Conservation (phyloP, 805 yeast species). For the Saturnispora besseyi region DNA sequence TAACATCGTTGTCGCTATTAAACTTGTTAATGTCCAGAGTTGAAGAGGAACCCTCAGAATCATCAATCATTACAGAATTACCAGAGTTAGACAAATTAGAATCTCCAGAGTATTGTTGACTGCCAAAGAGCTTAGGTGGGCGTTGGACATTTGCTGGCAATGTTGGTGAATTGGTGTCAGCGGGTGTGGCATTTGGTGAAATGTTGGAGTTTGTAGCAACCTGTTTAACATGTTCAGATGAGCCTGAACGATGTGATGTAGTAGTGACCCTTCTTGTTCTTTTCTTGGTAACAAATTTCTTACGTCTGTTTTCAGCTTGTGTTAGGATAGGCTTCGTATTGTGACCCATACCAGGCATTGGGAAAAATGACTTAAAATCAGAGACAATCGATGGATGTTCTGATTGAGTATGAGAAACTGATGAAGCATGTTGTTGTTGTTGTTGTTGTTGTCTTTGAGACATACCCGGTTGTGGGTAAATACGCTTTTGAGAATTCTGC, state of each 20-base stretch:
- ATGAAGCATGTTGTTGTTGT: constrained; percentile 1
- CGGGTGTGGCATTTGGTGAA: not conserved
- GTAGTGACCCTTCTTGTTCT: constrained; percentile 9
- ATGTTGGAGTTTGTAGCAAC: not conserved
- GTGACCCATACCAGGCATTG: constrained; percentile 20
- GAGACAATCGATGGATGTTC: constrained; percentile 6
- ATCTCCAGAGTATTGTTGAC: not conserved
- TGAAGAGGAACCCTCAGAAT: not conserved
- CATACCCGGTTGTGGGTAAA: constrained; percentile 6
- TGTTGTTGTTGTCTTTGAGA: constrained; percentile 2
- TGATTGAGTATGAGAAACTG: not conserved
- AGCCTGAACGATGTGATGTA: not conserved
- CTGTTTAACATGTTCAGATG: not conserved
- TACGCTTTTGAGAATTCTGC: not conserved
- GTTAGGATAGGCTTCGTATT: constrained; percentile 11
- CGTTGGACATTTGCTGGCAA: not conserved
- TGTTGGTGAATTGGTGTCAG: not conserved
- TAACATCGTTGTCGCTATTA: not conserved
- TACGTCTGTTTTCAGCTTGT: constrained; percentile 10
- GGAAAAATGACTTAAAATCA: constrained; percentile 21
- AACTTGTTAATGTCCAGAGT: not conserved
- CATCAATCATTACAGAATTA: not conserved
- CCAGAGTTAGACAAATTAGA: not conserved
- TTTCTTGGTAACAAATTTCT: constrained; percentile 11
- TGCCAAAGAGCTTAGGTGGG: not conserved